Percentiles rank a stretch among this genome's conserved stretches.
Evolutionary conservation across 306 rosid genomes (phyloP).

Genomic region (Purshia tridentata): DNA sequence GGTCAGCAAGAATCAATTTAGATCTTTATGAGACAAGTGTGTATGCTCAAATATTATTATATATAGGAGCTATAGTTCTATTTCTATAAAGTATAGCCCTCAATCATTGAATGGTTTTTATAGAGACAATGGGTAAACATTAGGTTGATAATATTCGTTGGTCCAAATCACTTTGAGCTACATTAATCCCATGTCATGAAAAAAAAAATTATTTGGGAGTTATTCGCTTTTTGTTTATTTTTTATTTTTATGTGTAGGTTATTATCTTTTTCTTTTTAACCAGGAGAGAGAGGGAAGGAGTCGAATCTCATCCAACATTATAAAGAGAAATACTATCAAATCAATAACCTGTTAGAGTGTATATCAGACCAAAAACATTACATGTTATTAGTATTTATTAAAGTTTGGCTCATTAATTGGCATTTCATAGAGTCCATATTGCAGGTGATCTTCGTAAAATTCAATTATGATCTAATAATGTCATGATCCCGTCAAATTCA

Average conservation of each 20-base stretch:
- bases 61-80: background rate
- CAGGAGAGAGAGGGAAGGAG: too few relatives aligned
- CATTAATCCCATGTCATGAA: background rate
- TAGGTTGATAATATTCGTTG: background rate
- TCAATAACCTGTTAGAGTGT: too few relatives aligned
- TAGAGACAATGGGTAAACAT: background rate
- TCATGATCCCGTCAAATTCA: too few relatives aligned
- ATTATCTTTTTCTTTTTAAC: too few relatives aligned
- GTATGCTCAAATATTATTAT: background rate
- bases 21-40: background rate
- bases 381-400: background rate
- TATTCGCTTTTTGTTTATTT: too few relatives aligned
- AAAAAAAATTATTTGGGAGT: too few relatives aligned
- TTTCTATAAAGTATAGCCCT: background rate
- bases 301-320: too few relatives aligned
- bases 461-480: background rate
- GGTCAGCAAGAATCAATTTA: slow-evolving; percentile 11
- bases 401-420: background rate
- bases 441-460: background rate
- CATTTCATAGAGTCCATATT: background rate
- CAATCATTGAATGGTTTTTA: background rate
- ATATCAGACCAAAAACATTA: background rate
- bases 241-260: too few relatives aligned
- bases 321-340: too few relatives aligned
- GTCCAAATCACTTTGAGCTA: background rate